Conservation (phyloP, 106 monocot genomes). For the Vanilla planifolia region DNA sequence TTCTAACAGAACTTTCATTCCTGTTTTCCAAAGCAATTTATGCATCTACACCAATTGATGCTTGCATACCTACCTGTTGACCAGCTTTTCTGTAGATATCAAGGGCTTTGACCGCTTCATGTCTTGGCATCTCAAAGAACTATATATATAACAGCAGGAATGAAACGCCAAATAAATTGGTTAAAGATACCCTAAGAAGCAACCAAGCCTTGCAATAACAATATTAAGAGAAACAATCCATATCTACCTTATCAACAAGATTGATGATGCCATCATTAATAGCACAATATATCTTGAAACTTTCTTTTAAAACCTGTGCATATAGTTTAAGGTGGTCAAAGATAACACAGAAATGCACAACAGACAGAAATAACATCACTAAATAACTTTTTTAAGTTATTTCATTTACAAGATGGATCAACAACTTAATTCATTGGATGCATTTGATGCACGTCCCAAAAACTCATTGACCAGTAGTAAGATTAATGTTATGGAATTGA, state of each 20-base stretch:
- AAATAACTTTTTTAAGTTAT: no score
- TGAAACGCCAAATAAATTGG: not conserved
- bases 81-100: slow-evolving; percentile 87
- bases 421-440: no score
- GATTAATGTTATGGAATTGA: no score
- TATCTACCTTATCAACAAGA: slow-evolving; percentile 88
- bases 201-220: not conserved
- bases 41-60: slow-evolving; percentile 2
- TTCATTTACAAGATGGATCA: no score
- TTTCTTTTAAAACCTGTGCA: slow-evolving; percentile 92
- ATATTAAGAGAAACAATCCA: not conserved
- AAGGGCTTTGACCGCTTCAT: slow-evolving; percentile 91
- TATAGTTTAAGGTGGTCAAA: not conserved
- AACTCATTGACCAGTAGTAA: no score
- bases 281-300: slow-evolving; percentile 93
- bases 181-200: not conserved
- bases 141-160: slow-evolving; percentile 7
- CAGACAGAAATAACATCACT: no score
- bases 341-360: not conserved
- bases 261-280: slow-evolving; percentile 99
- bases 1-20: no score
- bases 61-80: slow-evolving; percentile 60
- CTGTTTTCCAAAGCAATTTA: no score
- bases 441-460: no score
- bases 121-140: slow-evolving; percentile 99